Base-by-base conservation (phyloP, 2,329 filamentous ascomycete species). In the Penicillium decumbens region DNA sequence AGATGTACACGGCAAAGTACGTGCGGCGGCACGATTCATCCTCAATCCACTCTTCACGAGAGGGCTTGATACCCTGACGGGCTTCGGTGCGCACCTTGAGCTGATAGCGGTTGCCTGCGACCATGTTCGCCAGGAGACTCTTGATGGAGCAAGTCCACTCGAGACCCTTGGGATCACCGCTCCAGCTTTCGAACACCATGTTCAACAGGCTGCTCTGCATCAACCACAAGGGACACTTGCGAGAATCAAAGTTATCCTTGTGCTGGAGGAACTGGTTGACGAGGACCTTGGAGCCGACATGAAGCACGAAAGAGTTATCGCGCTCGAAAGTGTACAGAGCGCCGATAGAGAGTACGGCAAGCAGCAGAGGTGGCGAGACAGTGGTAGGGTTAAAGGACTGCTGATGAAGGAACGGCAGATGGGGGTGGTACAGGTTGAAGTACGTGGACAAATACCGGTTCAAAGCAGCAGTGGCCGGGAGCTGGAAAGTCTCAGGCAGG, bases 71-170 rank as follows among this genome's bases (percentile, higher is more conserved):
- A 39, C 82, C 85, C 62, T 89, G 86, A 49, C 93, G 89, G 54
- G 87, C 89, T 66, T 97, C 92, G 47, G 88, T 88, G 15, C 93
- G 88, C 53, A 95, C 80, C 78, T 96, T 96, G 52, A 97, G 77
- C 73, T 98, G 93, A 69, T 97, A 97, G 43, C 90, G 84, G 68
- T 96, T 97, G 51, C 93, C 93, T 50, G 92, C 89, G 49, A 98
- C 93, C 92, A 98, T 97, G 73, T 97, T 97, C 59, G 92, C 92
- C 43, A 98, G 82, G 33, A 97, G 79, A 77, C 90, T 95, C 81
- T 97, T 97, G 74, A 98, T 97, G 1, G 93, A 97, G 72, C 92
- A 97, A 30, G 93, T 91, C 93, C 93, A 98, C 71, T 98, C 93
- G 2, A 98, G 80, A 32, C 93, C 93, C 73, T 96, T 97, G 30